Base-by-base conservation (phyloP, 768 basidiomycete genomes). In the Psilocybe azurescens region DNA sequence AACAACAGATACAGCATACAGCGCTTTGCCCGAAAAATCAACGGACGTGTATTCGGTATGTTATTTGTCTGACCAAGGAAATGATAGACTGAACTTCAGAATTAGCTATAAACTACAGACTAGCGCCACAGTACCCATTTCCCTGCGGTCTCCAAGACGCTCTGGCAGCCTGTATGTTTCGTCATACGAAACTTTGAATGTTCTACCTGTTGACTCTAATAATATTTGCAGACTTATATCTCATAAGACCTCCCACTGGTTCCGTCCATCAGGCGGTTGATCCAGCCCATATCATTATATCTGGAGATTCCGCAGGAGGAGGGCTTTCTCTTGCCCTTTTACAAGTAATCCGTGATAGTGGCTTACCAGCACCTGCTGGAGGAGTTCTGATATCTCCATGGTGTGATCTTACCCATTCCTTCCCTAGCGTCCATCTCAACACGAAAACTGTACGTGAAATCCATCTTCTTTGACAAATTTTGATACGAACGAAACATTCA, bases 71-170 rank as follows among this genome's bases (percentile, higher is more conserved):
- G 7, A n/a, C 29, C 3, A 5, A 13, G 29, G 8, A 8, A 24
- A 8, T 20, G 9, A 8, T 8, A 39, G 32, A 13, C 44, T 60
- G 20, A 64, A 53, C n/a, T 39, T 56, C 46, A 30, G 75, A 57
- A 66, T 68, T 65, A 91, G 90, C 90, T 60, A 81, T 93, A 57
- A 90, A 91, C 65, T 93, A 93, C 69, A 85, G 91, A 41, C 85
- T 96, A n/a, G 91, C 96, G 13, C 97, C 97, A 0, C 97, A 98
- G 75, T 99, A 97, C 68, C 97, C 97, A 1, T 98, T 97, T 72
- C 97, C 97, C 13, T 94, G 93, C 65, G 93, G 90, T 1, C 75
- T 98, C 6, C 95, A 97, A 68, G 97, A 99, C 73, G 78, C 89
- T 36, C 70, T 99, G 10, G 93, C 97, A 2, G 89, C 95, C 7